Base-by-base conservation (phyloP, 1,284 basidiomycete genomes). In the Puccinia hordei region DNA sequence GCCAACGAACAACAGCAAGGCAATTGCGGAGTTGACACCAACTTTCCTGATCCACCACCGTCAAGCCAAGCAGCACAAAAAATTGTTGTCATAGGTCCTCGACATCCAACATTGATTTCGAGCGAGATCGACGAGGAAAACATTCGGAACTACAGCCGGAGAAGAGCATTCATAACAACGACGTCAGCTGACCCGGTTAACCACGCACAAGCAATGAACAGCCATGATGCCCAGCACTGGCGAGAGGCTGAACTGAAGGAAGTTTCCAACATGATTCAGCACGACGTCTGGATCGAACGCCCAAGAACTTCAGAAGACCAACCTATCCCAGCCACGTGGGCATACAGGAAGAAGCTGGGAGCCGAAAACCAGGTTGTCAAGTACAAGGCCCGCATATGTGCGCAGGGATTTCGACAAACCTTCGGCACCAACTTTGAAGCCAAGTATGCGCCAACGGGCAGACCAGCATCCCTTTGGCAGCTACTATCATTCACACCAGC, bases 381-480 rank as follows among this genome's bases (percentile, higher is more conserved):
- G 22, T 66, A 5, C 63, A 66, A 66, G 63, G 63, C 63, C 4
- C 4, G 63, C 4, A 22, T 71, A 6, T 44, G 41, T 44, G 41
- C 13, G 6, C 41, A 44, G 41, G 41, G 41, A 44, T 44, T 44
- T 44, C n/a, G n/a, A 24, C 68, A 71, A 51, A 71, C 30, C 9
- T n/a, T 24, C 8, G 68, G 68, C 13, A 10, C 46, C 12, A 24
- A 71, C 27, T 71, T 30, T n/a, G 3, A 5, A 4, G 33, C 41
- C 13, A 71, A 35, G 6, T 71, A 30, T 24, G 68, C 68, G 3
- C 68, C 68, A 6, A 71, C 68, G 12, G 63, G 63, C 6, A 24
- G 24, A 35, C 63, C 38, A 27, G 8, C 4, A 4, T 30, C 63
- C 5, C 35, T 66, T 27, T 8, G 63, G 10, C 10, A 4, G 12